Evolutionary conservation across 83 land plant genomes (phyloP).

Genomic region (Picea mariana): DNA sequence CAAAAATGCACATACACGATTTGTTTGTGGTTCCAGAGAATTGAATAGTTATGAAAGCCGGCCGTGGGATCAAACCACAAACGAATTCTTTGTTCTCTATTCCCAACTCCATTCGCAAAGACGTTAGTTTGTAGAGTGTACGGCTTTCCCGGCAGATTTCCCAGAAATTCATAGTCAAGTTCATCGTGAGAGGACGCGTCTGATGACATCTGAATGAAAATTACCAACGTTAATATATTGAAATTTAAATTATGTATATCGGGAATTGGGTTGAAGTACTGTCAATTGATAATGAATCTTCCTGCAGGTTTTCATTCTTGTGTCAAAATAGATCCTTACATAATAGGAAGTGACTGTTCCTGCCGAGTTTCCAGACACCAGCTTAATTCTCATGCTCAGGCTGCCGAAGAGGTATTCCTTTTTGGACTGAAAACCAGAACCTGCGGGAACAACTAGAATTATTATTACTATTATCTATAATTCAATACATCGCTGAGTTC

Average conservation of each 20-base stretch:
- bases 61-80: slow-evolving; percentile 71
- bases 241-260: too few species aligned
- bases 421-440: slow-evolving; percentile 22
- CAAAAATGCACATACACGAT: slow-evolving; percentile 46
- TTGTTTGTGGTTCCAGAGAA: slow-evolving; percentile 55
- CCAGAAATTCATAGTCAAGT: slow-evolving; percentile 73
- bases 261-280: too few species aligned
- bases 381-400: slow-evolving; percentile 44
- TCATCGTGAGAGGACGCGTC: slow-evolving; percentile 64
- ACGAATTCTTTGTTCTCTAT: slow-evolving; percentile 61
- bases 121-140: too few species aligned
- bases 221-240: too few species aligned
- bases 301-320: too few species aligned
- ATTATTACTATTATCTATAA: background rate
- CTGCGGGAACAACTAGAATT: slow-evolving; percentile 17
- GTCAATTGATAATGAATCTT: too few species aligned
- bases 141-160: too few species aligned
- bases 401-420: slow-evolving; percentile 68
- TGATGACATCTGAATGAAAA: slow-evolving; percentile 38
- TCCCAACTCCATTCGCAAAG: too few species aligned
- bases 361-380: too few species aligned
- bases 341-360: too few species aligned
- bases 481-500: background rate
- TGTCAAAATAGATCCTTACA: slow-evolving; percentile 25
- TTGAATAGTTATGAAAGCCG: slow-evolving; percentile 32